Base-by-base conservation (phyloP, 2,329 filamentous ascomycete species). In the Claviceps humidiphila region DNA sequence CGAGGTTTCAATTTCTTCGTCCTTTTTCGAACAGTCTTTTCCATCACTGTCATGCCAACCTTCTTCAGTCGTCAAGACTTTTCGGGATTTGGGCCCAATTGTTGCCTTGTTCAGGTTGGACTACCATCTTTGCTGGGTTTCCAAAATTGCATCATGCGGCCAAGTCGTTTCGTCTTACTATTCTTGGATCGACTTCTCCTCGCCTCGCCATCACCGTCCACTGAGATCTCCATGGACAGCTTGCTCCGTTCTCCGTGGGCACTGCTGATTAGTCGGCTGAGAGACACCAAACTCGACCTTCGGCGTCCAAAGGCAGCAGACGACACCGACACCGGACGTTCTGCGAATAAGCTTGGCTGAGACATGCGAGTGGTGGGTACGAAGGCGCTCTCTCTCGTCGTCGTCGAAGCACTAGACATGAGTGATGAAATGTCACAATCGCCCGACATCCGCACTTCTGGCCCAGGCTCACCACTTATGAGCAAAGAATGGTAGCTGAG, bases 81-180 rank as follows among this genome's bases (percentile, higher is more conserved):
- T 24, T 44, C 22, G 4, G 26, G 13, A 3, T 16, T 16, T 22
- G 22, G 22, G 22, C 22, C 22, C 22, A 22, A 22, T 22, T 22
- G 22, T 22, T 46, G 24, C 2, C 20, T 47, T 47, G n/a, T 46
- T 59, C 59, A 65, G n/a, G 59, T 58, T 39, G 66, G 51, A 38
- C 62, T 54, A 3, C 54, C 58, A 40, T 69, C 64, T 55, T 76
- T 75, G 61, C 76, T 81, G 9, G 74, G 72, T 67, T 85, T 87
- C 85, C 85, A 90, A 65, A 90, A 90, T 59, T 84, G 81, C 75
- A 89, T 81, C 71, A 89, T 75, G 50, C 84, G 83, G 63, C 86
- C 85, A 40, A 89, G 68, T 34, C 85, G 77, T 64, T 82, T 86
- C 40, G 80, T 73, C 64, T 82, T 85, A 72, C 83, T 87, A 24